A percentile compares a stretch with the other conserved stretches of the same genome.
phyloP scores from a whole-genome alignment of 1,284 basidiomycete genomes.

The Puccinia novopanici region DNA sequence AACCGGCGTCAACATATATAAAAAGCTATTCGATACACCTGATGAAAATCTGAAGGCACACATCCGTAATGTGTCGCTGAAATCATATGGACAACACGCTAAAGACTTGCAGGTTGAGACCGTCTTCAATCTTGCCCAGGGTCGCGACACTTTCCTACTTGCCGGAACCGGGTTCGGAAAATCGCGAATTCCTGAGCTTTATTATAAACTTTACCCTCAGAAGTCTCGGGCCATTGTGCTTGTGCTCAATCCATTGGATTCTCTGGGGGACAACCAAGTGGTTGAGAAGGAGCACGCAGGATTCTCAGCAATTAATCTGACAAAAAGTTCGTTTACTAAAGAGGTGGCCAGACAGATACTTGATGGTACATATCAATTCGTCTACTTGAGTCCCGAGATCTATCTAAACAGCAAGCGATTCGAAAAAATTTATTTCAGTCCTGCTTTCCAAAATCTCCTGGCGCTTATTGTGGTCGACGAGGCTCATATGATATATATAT shows the following conservation, averaged over 20 bases:
- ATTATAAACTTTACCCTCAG: too few relatives aligned
- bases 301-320: not conserved
- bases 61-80: not conserved
- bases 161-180: too few relatives aligned
- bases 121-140: not conserved
- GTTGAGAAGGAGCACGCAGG: not conserved
- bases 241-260: too few relatives aligned
- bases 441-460: not conserved
- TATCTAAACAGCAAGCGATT: too few relatives aligned
- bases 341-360: not conserved
- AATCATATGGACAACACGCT: not conserved
- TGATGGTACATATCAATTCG: not conserved
- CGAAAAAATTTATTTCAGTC: not conserved
- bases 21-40: not conserved
- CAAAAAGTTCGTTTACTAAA: not conserved
- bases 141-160: too few relatives aligned
- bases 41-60: not conserved
- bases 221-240: too few relatives aligned
- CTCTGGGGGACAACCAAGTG: constrained; percentile 4
- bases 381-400: constrained; percentile 23
- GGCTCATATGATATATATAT: too few relatives aligned
- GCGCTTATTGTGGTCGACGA: not conserved
- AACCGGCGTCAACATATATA: too few relatives aligned
- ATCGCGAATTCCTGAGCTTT: too few relatives aligned
- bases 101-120: not conserved